Percentiles rank a stretch among this genome's conserved stretches.
Conservation (phyloP, 192 early-diverging fungal species). For the Linderina pennispora region DNA sequence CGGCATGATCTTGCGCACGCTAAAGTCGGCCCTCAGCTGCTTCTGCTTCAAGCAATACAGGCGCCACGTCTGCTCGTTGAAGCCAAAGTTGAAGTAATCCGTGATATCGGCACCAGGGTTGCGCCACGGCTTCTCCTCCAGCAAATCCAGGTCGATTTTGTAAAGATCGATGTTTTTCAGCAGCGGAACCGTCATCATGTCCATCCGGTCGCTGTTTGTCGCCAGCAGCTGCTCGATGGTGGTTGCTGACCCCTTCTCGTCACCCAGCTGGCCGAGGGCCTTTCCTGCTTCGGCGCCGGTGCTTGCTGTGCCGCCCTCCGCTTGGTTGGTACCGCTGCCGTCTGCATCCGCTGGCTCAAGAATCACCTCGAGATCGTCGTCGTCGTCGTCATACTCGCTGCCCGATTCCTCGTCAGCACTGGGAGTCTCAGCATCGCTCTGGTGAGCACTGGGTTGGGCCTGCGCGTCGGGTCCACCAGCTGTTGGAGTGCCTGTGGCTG, state of each 20-base stretch:
- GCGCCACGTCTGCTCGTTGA: constrained; percentile 94
- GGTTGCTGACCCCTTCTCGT: neutral
- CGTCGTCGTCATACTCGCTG: constrained; percentile 10
- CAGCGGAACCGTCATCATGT: constrained; percentile 41
- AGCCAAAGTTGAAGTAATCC: constrained; percentile 99
- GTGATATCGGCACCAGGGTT: constrained; percentile 90
- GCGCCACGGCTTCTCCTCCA: constrained; percentile 97
- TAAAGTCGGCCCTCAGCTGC: constrained; percentile 67
- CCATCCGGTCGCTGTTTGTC: constrained; percentile 25
- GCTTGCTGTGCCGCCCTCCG: neutral
- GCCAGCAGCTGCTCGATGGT: constrained; percentile 16
- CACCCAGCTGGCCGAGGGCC: neutral
- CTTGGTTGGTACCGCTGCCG: constrained; percentile 4
- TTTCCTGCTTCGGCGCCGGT: constrained; percentile 5
- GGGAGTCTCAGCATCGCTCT: too few species aligned
- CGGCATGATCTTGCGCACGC: constrained; percentile 53
- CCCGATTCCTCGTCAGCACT: too few species aligned
- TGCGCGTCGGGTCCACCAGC: too few species aligned
- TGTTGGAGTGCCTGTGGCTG: too few species aligned
- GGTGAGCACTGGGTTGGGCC: too few species aligned
- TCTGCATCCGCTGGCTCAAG: constrained; percentile 27
- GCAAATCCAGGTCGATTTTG: constrained; percentile 85
- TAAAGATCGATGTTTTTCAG: constrained; percentile 72
- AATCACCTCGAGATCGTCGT: constrained; percentile 39
- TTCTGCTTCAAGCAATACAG: constrained; percentile 93